These are phyloP conservation scores for Skeletonema grethae DNA, from an alignment of 108 stramenopile genomes.

Conservation along the genomic window DNA sequence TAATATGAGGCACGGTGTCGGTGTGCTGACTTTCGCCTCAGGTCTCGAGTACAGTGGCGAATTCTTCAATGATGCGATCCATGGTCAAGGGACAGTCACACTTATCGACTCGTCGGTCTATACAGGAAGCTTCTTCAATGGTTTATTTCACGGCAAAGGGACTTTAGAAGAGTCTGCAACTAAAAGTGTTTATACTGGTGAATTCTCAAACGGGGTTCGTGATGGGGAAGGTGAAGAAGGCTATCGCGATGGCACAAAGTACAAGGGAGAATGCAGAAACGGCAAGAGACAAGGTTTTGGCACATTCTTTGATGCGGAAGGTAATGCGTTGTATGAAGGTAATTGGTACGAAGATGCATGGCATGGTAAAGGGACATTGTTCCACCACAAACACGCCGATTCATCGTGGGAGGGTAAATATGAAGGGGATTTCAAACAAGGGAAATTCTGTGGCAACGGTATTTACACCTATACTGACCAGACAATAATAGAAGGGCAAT, in stretches of 20 bases:
- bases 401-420: constrained; percentile 30
- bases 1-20: constrained; percentile 37
- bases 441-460: constrained; percentile 39
- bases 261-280: constrained; percentile 33
- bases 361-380: constrained; percentile 38
- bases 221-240: constrained; percentile 47
- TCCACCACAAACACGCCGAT: not conserved
- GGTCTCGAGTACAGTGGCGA: constrained; percentile 47
- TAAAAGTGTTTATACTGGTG: constrained; percentile 22
- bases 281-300: constrained; percentile 45
- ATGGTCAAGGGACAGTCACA: constrained; percentile 38
- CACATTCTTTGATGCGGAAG: constrained; percentile 14
- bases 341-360: constrained; percentile 35
- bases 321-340: constrained; percentile 33
- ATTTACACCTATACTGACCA: constrained; percentile 30
- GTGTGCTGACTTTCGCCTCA: constrained; percentile 31
- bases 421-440: constrained; percentile 32
- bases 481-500: constrained; percentile 47
- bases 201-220: constrained; percentile 33
- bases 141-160: constrained; percentile 39
- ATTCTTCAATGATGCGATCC: constrained; percentile 30
- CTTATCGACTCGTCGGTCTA: constrained; percentile 33
- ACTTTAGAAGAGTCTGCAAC: constrained; percentile 22
- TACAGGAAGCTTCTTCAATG: constrained; percentile 32
- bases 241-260: constrained; percentile 24